Percentiles rank a stretch among this genome's conserved stretches.
Conservation (phyloP, 345 rosid genomes). For the Gossypium bickii region DNA sequence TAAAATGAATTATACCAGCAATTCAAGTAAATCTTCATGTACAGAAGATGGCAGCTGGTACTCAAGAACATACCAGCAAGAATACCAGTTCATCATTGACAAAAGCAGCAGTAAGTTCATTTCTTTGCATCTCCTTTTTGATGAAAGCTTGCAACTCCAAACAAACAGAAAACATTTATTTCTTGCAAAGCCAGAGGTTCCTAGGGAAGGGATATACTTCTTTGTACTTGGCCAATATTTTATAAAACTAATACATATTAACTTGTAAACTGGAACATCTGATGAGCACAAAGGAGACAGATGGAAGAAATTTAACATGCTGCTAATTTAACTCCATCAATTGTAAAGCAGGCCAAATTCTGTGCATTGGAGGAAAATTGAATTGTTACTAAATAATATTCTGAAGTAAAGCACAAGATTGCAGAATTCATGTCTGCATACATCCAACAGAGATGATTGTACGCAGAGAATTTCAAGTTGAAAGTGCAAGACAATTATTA, state of each 20-base stretch:
- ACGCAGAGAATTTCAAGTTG: neutral
- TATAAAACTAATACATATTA: neutral
- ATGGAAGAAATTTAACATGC: neutral
- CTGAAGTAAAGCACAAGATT: neutral
- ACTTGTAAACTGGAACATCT: neutral
- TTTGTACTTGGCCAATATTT: neutral
- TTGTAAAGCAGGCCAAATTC: neutral
- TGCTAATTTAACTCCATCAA: neutral
- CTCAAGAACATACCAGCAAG: constrained; percentile 51
- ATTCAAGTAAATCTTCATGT: constrained; percentile 1
- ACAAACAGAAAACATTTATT: neutral
- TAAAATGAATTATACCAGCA: neutral
- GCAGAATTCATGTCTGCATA: neutral
- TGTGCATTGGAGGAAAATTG: neutral
- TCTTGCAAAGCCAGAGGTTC: neutral
- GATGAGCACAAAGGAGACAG: neutral
- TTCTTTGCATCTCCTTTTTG: constrained; percentile 57
- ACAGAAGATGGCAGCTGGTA: neutral
- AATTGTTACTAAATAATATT: constrained; percentile 19
- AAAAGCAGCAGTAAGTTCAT: constrained; percentile 47
- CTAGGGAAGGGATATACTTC: neutral
- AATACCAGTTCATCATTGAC: constrained; percentile 62
- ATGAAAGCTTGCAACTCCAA: constrained; percentile 63
- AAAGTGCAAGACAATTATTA: neutral
- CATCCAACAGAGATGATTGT: neutral